phyloP scores from a whole-genome alignment of 2,329 filamentous ascomycete species.

The Fusarium sp. region DNA sequence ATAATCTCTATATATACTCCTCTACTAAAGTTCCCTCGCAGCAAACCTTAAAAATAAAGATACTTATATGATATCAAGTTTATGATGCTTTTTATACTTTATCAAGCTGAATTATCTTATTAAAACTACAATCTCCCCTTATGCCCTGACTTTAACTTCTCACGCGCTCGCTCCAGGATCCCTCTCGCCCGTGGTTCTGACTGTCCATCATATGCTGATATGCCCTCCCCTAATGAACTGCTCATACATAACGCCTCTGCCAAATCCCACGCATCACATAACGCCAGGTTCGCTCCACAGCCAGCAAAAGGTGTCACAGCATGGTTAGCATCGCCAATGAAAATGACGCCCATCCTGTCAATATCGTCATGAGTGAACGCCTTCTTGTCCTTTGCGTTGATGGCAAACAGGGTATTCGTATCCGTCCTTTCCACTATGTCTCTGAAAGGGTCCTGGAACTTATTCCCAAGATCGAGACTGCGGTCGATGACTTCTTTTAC shows the following conservation, averaged over 20 bases:
- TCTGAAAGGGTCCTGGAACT: constrained; percentile 52
- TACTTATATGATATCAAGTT: no score
- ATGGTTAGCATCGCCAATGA: constrained; percentile 62
- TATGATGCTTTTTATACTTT: no score
- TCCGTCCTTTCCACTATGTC: constrained; percentile 53
- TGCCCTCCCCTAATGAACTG: constrained; percentile 38
- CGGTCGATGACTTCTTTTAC: constrained; percentile 45
- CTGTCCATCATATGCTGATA: constrained; percentile 49
- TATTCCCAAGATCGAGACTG: constrained; percentile 46
- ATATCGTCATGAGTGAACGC: constrained; percentile 52
- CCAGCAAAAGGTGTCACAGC: constrained; percentile 61
- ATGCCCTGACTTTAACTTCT: constrained; percentile 38
- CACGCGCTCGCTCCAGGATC: constrained; percentile 39
- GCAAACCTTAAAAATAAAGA: no score
- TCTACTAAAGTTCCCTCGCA: no score
- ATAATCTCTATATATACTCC: no score
- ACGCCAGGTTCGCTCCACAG: constrained; percentile 58
- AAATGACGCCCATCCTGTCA: constrained; percentile 48
- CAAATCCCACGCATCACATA: constrained; percentile 59
- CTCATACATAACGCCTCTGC: constrained; percentile 50
- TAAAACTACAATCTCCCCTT: background rate
- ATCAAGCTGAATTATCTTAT: background rate
- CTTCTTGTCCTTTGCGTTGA: constrained; percentile 56
- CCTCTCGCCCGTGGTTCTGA: constrained; percentile 48
- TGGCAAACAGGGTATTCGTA: constrained; percentile 47